Conservation (phyloP, 228 moss, liverwort and hornwort species). For the Sphagnum magellanicum region DNA sequence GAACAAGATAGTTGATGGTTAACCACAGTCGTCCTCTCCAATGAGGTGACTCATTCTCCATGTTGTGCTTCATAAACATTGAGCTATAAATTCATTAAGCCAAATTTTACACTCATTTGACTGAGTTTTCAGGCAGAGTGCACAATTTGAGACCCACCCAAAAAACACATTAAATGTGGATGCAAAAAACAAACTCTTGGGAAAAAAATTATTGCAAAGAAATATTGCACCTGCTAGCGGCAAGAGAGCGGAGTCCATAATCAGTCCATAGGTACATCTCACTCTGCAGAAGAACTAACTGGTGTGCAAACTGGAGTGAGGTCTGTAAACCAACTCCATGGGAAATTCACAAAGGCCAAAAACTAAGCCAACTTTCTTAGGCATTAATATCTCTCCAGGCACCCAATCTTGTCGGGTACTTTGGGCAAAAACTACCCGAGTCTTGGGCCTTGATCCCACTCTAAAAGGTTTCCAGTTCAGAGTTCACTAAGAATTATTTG, state of each 20-base stretch:
- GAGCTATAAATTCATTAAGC: constrained; percentile 25
- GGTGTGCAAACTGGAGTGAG: constrained; percentile 52
- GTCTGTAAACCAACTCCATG: constrained; percentile 28
- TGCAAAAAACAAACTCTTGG: too few species aligned
- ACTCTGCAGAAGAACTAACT: constrained; percentile 64
- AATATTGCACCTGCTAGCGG: constrained; percentile 46
- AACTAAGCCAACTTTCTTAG: too few species aligned
- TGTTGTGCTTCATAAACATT: constrained; percentile 85
- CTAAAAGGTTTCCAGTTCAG: too few species aligned
- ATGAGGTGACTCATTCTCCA: constrained; percentile 93
- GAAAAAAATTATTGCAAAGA: too few species aligned
- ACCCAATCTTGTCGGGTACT: too few species aligned
- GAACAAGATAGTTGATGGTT: constrained; percentile 81
- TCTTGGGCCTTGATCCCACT: too few species aligned
- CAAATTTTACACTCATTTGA: not conserved
- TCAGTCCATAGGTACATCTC: constrained; percentile 74
- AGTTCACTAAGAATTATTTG: too few species aligned
- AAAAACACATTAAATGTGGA: too few species aligned
- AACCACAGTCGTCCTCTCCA: constrained; percentile 99
- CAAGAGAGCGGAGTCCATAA: constrained; percentile 81
- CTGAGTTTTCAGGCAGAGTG: constrained; percentile 20
- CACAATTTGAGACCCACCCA: too few species aligned
- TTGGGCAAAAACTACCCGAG: too few species aligned
- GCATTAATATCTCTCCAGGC: too few species aligned
- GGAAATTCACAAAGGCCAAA: too few species aligned